Evolutionary conservation across 2,329 filamentous ascomycete genomes (phyloP).

Genomic region (Aspergillus jensenii): DNA sequence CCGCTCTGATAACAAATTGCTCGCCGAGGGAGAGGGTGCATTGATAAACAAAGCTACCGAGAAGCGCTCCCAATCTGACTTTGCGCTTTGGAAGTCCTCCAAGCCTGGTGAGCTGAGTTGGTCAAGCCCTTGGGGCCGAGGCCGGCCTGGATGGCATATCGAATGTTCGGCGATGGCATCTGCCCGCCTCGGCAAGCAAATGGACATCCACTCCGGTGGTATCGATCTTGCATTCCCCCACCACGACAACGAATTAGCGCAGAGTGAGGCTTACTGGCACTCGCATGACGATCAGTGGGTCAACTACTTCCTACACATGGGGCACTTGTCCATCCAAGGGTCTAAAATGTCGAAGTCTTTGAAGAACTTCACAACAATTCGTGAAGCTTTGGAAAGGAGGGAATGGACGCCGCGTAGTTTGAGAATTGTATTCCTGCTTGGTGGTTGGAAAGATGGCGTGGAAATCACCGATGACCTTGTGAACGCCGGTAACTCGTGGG

Average conservation of each 20-base stretch:
- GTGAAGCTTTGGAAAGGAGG: constrained; percentile 69
- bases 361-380: constrained; percentile 94
- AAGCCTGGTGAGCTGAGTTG: constrained; percentile 91
- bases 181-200: constrained; percentile 75
- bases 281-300: constrained; percentile 70
- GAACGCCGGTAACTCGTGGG: constrained; percentile 73
- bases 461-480: constrained; percentile 86
- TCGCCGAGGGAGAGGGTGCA: constrained; percentile 87
- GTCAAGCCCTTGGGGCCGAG: constrained; percentile 83
- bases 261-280: constrained; percentile 81
- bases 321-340: constrained; percentile 82
- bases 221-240: constrained; percentile 90
- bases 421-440: constrained; percentile 82
- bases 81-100: constrained; percentile 90
- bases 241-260: constrained; percentile 88
- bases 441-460: constrained; percentile 85
- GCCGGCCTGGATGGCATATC: constrained; percentile 93
- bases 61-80: constrained; percentile 79
- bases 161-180: constrained; percentile 97
- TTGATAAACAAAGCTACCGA: constrained; percentile 59
- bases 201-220: constrained; percentile 92
- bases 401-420: constrained; percentile 77
- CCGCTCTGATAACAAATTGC: constrained; percentile 75
- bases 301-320: constrained; percentile 95
- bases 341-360: constrained; percentile 95